Percentiles rank a stretch among this genome's conserved stretches.
phyloP scores from a whole-genome alignment of 2,329 filamentous ascomycete genomes.

The Colletotrichum karsti region DNA sequence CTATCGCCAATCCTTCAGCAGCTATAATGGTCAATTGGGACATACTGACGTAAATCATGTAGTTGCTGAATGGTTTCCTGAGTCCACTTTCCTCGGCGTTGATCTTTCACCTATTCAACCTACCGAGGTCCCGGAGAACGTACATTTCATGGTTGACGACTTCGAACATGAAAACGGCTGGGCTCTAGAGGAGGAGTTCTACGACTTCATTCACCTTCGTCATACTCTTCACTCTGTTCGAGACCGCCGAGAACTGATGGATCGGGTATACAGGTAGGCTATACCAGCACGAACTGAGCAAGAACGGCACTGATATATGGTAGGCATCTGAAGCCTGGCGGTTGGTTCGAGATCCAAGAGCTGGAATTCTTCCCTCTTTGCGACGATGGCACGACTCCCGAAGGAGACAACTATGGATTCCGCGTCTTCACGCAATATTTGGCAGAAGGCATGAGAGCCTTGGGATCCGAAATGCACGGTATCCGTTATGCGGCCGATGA shows the following conservation, averaged over 20 bases:
- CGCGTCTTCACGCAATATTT: conserved; percentile 55
- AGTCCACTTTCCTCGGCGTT: conserved; percentile 54
- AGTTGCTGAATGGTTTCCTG: conserved; percentile 59
- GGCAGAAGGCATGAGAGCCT: conserved; percentile 46
- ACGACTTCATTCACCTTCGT: conserved; percentile 60
- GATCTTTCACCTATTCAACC: conserved; percentile 63
- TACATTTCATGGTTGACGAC: conserved; percentile 61
- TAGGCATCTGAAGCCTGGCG: conserved; percentile 61
- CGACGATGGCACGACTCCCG: conserved; percentile 53
- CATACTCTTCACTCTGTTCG: conserved; percentile 55
- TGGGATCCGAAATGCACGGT: conserved; percentile 52
- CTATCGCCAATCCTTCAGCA: background rate
- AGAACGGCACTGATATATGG: background rate
- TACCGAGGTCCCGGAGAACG: conserved; percentile 58
- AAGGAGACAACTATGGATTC: conserved; percentile 52
- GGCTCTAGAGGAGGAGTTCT: conserved; percentile 53
- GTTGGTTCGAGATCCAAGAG: conserved; percentile 60
- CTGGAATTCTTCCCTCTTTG: conserved; percentile 49
- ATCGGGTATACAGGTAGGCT: conserved; percentile 51
- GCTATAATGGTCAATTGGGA: background rate
- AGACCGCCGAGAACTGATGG: conserved; percentile 49
- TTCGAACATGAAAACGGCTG: conserved; percentile 60
- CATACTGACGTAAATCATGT: conserved; percentile 20
- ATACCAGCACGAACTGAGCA: background rate
- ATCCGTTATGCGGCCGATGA: conserved; percentile 45